These are phyloP conservation scores for Macrophomina tecta DNA, from an alignment of 2,329 filamentous ascomycete genomes.

Conservation along the genomic window DNA sequence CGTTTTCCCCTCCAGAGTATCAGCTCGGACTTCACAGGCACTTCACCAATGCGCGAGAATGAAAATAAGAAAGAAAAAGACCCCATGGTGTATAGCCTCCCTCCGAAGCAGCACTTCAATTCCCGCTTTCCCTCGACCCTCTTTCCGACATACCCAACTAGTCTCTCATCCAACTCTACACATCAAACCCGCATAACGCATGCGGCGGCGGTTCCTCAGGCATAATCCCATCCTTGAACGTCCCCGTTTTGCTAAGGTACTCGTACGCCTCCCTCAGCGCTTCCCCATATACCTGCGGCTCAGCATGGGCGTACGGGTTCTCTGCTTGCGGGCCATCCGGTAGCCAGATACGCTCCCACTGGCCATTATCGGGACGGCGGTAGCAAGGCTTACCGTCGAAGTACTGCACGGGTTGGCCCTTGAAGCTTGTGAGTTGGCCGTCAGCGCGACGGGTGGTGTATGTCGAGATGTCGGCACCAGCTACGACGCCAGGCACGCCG, in stretches of 20 bases:
- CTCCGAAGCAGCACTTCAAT: too few species aligned
- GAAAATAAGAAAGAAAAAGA: too few species aligned
- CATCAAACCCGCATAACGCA: conserved; percentile 60
- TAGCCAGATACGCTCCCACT: conserved; percentile 72
- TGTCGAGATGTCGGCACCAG: conserved; percentile 29
- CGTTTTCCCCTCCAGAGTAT: too few species aligned
- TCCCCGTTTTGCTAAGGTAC: conserved; percentile 67
- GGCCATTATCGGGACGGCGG: conserved; percentile 7
- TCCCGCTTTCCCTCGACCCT: background rate
- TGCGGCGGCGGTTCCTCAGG: conserved; percentile 78
- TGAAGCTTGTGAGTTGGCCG: conserved; percentile 63
- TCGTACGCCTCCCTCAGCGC: conserved; percentile 67
- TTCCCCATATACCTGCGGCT: conserved; percentile 63
- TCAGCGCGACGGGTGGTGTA: conserved; percentile 54
- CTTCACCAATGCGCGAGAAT: too few species aligned
- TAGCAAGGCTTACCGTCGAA: conserved; percentile 42
- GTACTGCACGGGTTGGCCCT: conserved; percentile 65
- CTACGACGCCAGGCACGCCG: conserved; percentile 21
- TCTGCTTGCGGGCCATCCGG: conserved; percentile 69
- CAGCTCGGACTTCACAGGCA: too few species aligned
- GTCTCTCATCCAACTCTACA: background rate
- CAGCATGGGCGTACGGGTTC: conserved; percentile 65
- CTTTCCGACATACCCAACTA: background rate
- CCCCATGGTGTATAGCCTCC: too few species aligned
- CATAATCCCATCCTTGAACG: conserved; percentile 73